Percentiles rank a stretch among this genome's conserved stretches.
Evolutionary conservation across 345 rosid genomes (phyloP).

Genomic region (Syzygium oleosum): DNA sequence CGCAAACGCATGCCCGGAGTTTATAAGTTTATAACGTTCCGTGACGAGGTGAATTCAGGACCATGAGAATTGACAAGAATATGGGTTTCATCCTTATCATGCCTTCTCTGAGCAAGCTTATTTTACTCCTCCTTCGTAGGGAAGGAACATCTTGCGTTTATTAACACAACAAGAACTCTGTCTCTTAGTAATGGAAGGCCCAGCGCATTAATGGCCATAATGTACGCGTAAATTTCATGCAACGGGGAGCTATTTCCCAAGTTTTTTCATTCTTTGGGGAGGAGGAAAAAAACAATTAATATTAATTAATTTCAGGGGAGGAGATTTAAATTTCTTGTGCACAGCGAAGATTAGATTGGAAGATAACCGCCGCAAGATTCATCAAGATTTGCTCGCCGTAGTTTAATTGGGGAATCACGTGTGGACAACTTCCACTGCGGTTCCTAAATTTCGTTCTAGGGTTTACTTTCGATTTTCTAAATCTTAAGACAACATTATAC

Average conservation of each 20-base stretch:
- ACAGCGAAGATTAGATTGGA: not conserved
- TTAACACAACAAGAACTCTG: not conserved
- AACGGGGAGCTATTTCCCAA: not conserved
- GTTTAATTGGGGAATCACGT: conserved; percentile 3
- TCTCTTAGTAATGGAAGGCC: not conserved
- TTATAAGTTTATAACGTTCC: no score
- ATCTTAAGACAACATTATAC: not conserved
- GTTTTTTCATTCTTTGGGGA: not conserved
- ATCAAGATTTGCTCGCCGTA: not conserved
- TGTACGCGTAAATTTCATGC: not conserved
- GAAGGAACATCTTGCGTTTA: not conserved
- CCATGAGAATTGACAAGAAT: not conserved
- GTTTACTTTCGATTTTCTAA: not conserved
- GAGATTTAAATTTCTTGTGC: not conserved
- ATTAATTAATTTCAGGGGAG: not conserved
- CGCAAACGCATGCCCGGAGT: not conserved
- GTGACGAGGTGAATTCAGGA: not conserved
- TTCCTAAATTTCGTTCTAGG: conserved; percentile 5
- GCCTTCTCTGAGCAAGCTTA: not conserved
- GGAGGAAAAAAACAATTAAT: not conserved
- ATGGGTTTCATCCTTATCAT: not conserved
- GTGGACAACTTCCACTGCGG: conserved; percentile 5
- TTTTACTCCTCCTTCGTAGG: not conserved
- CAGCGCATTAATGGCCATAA: not conserved
- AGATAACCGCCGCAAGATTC: conserved; percentile 15